Conservation (phyloP, 2,329 filamentous ascomycete genomes). For the Monilinia aucupariae region DNA sequence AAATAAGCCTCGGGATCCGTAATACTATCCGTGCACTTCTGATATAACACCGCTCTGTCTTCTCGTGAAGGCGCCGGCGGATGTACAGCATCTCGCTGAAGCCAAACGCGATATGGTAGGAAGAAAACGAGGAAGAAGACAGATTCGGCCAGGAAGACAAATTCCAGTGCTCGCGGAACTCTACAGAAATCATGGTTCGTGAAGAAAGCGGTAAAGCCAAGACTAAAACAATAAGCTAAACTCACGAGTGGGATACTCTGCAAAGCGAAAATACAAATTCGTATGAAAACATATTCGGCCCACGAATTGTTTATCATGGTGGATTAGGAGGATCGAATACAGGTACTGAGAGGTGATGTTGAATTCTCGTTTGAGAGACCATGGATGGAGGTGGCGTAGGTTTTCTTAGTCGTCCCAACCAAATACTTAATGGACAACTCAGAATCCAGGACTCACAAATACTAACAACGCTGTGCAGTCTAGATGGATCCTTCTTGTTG, state of each 20-base stretch:
- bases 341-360: neutral
- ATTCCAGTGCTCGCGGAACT: constrained; percentile 34
- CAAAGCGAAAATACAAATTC: constrained; percentile 43
- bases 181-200: constrained; percentile 31
- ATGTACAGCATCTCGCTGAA: constrained; percentile 48
- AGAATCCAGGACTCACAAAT: neutral
- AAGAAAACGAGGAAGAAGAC: constrained; percentile 51
- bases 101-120: constrained; percentile 45
- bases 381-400: neutral
- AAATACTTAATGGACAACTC: neutral
- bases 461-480: neutral
- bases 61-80: constrained; percentile 41
- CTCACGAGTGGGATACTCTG: constrained; percentile 47
- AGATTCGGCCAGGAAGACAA: constrained; percentile 46
- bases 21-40: constrained; percentile 46
- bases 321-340: constrained; percentile 5
- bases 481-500: neutral
- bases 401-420: constrained; percentile 4
- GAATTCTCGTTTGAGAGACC: neutral
- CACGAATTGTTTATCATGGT: constrained; percentile 35
- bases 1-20: constrained; percentile 49
- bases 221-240: constrained; percentile 41
- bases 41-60: constrained; percentile 46
- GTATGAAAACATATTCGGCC: constrained; percentile 39
- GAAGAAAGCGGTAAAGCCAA: constrained; percentile 31